Evolutionary conservation across 148 eudicot species (phyloP).

Genomic region (Tetragonia tetragonoides): DNA sequence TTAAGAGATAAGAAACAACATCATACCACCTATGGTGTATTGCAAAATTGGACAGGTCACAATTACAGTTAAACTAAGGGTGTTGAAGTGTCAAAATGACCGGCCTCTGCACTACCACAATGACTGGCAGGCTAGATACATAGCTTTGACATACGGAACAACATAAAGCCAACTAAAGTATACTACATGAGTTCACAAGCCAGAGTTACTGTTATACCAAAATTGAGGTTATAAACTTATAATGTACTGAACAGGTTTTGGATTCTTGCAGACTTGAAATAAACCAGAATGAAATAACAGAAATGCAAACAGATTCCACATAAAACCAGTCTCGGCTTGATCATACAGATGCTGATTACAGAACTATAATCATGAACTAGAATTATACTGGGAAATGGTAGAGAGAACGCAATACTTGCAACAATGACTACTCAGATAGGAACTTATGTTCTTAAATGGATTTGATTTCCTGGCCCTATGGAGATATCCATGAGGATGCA

Average conservation of each 20-base stretch:
- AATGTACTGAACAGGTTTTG: neutral
- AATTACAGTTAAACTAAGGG: constrained; percentile 23
- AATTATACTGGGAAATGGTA: neutral
- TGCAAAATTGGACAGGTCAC: neutral
- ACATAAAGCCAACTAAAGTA: neutral
- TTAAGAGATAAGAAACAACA: neutral
- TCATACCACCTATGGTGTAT: neutral
- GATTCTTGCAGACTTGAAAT: neutral
- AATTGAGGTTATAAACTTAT: neutral
- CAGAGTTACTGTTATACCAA: neutral
- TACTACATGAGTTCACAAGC: neutral
- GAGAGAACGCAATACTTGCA: neutral
- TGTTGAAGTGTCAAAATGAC: constrained; percentile 69
- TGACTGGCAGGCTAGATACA: constrained; percentile 20
- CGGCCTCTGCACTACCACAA: constrained; percentile 67
- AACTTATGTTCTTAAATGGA: neutral
- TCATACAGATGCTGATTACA: neutral
- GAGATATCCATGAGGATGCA: neutral
- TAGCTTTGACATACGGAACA: neutral
- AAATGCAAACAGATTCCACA: neutral
- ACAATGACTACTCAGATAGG: neutral
- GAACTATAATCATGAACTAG: neutral
- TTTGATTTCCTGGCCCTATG: too few species aligned
- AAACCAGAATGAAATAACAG: neutral
- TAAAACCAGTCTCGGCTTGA: neutral